Base-by-base conservation (phyloP, 371 early-diverging fungal genomes). In the Sporodiniella umbellata region DNA sequence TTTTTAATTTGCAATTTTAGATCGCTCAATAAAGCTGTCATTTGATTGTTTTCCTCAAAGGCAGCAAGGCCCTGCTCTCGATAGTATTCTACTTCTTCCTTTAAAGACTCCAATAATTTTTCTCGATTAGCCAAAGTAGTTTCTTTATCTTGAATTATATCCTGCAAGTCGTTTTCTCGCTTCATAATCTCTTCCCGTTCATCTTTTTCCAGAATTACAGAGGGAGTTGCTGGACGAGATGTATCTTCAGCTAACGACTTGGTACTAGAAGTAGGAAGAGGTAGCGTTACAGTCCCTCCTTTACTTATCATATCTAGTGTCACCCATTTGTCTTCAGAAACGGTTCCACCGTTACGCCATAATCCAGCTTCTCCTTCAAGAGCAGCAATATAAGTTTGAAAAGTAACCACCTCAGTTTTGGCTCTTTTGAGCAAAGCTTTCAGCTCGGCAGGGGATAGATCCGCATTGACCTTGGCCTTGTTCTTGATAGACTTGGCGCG, bases 401-500 rank as follows among this genome's bases (percentile, higher is more conserved):
- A 88, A 2, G 87, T 78, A 6, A 87, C 72, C 8, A 89, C 73
- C 50, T 93, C 89, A 14, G 81, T 66, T 52, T 95, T 93, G 56
- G 87, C 82, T 55, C 88, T 89, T 70, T 95, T 96, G 47, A 98
- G 78, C 51, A 94, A 66, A 3, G 78, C 80, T 76, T 98, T 97
- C 60, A 98, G 89, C 58, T 97, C 97, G 12, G 89, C 87, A 7
- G 94, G 89, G 42, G 88, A 88, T 30, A 93, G 82, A 68, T 96
- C 97, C 40, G 90, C 90, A 76, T 99, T 99, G 65, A 97, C 83
- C 76, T 92, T 95, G 68, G 99, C 96, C 79, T 95, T 96, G 83
- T 98, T 97, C 88, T 95, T 96, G 70, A 99, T 97, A 46, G 89
- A 83, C 81, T 99, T 99, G 51, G 99, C 99, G 51, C 93, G 80